Conservation (phyloP, 1,284 basidiomycete species). For the Cryptococcus sp. region DNA sequence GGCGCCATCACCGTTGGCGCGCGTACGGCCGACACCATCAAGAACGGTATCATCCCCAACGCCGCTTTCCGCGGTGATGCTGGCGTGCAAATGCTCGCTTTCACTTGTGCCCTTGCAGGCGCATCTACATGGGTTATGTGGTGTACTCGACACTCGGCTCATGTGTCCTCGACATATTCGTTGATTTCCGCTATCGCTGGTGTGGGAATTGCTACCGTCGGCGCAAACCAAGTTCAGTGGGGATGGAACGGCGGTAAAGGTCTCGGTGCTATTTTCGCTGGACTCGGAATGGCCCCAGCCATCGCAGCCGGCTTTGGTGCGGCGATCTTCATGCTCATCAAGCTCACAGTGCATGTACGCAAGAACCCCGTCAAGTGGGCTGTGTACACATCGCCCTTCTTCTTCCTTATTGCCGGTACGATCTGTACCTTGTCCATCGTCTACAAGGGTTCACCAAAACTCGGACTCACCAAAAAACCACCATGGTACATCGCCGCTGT, state of each 20-base stretch:
- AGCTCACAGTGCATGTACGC: constrained; percentile 51
- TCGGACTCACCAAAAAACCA: constrained; percentile 52
- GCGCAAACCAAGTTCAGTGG: constrained; percentile 54
- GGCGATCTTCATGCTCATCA: constrained; percentile 54
- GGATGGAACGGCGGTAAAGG: constrained; percentile 58
- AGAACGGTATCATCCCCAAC: constrained; percentile 55
- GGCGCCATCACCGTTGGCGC: constrained; percentile 56
- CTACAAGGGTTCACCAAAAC: constrained; percentile 55
- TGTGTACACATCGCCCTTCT: constrained; percentile 53
- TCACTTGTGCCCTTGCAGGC: constrained; percentile 53
- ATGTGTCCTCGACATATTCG: constrained; percentile 56
- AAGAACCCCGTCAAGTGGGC: constrained; percentile 50
- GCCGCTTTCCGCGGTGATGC: constrained; percentile 54
- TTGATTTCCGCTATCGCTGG: constrained; percentile 56
- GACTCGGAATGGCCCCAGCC: constrained; percentile 50
- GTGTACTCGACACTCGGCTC: constrained; percentile 53
- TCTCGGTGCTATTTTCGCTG: constrained; percentile 55
- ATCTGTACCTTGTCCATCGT: constrained; percentile 51
- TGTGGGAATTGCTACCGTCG: constrained; percentile 57
- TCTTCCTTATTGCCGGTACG: constrained; percentile 53
- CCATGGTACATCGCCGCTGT: constrained; percentile 47
- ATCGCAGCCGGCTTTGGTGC: constrained; percentile 53
- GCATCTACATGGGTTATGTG: constrained; percentile 55
- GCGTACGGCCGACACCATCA: constrained; percentile 56
- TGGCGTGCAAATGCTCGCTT: constrained; percentile 56